phyloP scores from a whole-genome alignment of 208 protist species.

The Acanthamoeba lenticulata region DNA sequence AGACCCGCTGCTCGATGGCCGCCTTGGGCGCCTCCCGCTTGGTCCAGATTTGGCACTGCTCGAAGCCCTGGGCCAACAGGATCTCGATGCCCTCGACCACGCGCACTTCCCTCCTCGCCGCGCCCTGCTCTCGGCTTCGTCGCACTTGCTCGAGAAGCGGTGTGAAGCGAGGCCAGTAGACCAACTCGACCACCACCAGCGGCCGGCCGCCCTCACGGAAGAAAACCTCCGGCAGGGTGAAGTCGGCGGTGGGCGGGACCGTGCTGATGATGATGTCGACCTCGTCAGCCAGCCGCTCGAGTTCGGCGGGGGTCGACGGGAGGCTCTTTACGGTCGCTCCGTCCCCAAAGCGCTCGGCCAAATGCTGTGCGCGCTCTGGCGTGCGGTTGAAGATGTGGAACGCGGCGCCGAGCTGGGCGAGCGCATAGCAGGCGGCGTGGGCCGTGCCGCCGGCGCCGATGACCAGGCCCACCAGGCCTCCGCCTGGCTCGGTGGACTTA shows the following conservation, averaged over 20 bases:
- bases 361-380: neutral
- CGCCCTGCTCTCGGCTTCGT: neutral
- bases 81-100: slow-evolving; percentile 71
- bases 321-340: neutral
- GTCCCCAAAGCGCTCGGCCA: neutral
- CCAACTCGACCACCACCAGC: slow-evolving; percentile 64
- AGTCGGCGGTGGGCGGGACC: slow-evolving; percentile 65
- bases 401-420: neutral
- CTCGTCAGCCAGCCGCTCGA: neutral
- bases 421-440: slow-evolving; percentile 67
- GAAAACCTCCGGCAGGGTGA: slow-evolving; percentile 12
- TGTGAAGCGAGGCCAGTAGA: slow-evolving; percentile 64
- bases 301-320: neutral
- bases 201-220: neutral
- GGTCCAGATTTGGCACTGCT: slow-evolving; percentile 67
- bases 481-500: neutral
- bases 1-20: neutral
- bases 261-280: slow-evolving; percentile 65
- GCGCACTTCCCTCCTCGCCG: neutral
- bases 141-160: slow-evolving; percentile 61
- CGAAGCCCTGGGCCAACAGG: slow-evolving; percentile 61
- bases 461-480: slow-evolving; percentile 3
- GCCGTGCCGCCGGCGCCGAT: slow-evolving; percentile 67
- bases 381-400: slow-evolving; percentile 63
- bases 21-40: neutral